These are phyloP conservation scores for Fusarium miscanthi DNA, from an alignment of 2,329 filamentous ascomycete species.

Conservation along the genomic window DNA sequence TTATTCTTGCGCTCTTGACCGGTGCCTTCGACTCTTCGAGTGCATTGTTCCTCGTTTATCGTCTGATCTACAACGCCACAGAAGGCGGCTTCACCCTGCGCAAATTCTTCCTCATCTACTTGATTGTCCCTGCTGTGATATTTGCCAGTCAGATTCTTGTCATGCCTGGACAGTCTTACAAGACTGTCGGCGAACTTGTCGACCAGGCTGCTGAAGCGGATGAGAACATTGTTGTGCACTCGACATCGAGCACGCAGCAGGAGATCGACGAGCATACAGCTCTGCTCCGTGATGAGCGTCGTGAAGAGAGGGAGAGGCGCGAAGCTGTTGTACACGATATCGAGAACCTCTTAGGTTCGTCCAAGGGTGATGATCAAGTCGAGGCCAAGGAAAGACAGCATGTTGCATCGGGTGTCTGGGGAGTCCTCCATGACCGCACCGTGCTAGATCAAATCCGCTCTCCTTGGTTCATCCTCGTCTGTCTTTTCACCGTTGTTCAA, in stretches of 20 bases:
- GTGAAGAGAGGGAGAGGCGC: constrained; percentile 68
- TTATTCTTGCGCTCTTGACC: constrained; percentile 83
- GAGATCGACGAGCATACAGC: constrained; percentile 67
- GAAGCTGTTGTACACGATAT: constrained; percentile 76
- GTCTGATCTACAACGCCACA: constrained; percentile 73
- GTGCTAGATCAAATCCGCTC: constrained; percentile 79
- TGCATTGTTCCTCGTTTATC: constrained; percentile 80
- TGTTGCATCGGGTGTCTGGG: constrained; percentile 82
- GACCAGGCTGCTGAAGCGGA: constrained; percentile 71
- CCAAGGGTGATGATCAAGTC: constrained; percentile 70
- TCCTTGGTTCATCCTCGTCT: constrained; percentile 87
- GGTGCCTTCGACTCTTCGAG: constrained; percentile 87
- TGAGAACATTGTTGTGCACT: constrained; percentile 46
- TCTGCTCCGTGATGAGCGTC: constrained; percentile 65
- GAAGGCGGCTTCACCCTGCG: constrained; percentile 67
- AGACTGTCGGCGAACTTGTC: constrained; percentile 86
- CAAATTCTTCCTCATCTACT: constrained; percentile 78
- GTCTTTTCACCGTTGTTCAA: constrained; percentile 80
- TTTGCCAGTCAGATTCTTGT: constrained; percentile 73
- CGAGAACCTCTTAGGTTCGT: constrained; percentile 76
- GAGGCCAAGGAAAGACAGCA: constrained; percentile 76
- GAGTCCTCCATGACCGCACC: constrained; percentile 79
- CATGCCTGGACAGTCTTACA: constrained; percentile 82
- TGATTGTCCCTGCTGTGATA: constrained; percentile 76
- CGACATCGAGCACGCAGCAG: constrained; percentile 34